Base-by-base conservation (phyloP, 2,329 filamentous ascomycete species). In the Teratosphaeria destructans region DNA sequence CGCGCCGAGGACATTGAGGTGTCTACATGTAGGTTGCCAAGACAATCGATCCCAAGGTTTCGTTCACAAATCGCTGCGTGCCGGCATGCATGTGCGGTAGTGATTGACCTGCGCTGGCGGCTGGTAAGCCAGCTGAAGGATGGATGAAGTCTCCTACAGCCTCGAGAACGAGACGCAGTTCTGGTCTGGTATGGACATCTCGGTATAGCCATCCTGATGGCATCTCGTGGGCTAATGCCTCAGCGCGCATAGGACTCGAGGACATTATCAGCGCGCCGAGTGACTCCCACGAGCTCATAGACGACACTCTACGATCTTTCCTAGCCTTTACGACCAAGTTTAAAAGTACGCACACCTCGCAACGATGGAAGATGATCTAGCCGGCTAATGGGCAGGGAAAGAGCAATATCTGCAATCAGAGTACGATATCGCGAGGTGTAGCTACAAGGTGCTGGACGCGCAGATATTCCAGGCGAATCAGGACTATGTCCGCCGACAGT, bases 401-500 rank as follows among this genome's bases (percentile, higher is more conserved):
- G 87, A 87, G 72, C 84, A 87, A 65, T 89, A 88, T 72, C 81
- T 90, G 63, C 79, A 83, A 60, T 86, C 85, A 66, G 89, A 95
- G 66, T 85, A 92, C 70, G 89, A 95, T 68, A 80, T 96, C 60
- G 85, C 86, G 27, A 84, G 81, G 67, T 97, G 92, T 77, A 87
- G 88, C 61, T 88, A 89, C 73, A 85, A 85, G 72, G 82, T 99
- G 43, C 79, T 95, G 60, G 80, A 86, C 57, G 91, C 91, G 71
- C 77, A 78, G 19, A 78, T 97, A 53, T 99, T 95, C 73, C 75
- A 77, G 29, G 75, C 80, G 14, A 87, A 96, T 73, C 82, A 84
- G 65, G 87, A 90, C 60, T 97, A 99, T 75, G 89, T 97, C 63
- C 89, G 93, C 63, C 88, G 85, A 53, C 94, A 97, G 77, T 90